A percentile compares a stretch with the other conserved stretches of the same genome.
These are phyloP conservation scores for Cardamine occulta DNA, from an alignment of 345 rosid genomes.

Conservation along the genomic window DNA sequence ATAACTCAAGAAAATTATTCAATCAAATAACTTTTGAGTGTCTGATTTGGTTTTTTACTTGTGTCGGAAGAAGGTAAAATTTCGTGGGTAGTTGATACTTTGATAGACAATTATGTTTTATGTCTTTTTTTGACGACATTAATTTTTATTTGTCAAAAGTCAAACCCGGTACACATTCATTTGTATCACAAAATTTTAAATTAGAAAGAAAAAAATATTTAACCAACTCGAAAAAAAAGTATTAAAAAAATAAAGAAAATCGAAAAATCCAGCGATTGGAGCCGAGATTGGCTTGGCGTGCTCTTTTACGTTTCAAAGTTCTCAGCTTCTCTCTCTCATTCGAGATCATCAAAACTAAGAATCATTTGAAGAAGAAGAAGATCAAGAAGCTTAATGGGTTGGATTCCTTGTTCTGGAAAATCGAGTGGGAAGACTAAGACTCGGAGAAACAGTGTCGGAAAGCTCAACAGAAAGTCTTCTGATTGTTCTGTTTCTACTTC, in stretches of 20 bases:
- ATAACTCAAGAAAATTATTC: neutral
- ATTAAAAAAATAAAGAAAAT: neutral
- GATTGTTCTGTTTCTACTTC: conserved; percentile 49
- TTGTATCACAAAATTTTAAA: conserved; percentile 14
- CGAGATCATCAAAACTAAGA: conserved; percentile 36
- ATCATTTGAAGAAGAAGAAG: conserved; percentile 15
- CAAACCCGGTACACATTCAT: conserved; percentile 25
- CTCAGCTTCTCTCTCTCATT: conserved; percentile 26
- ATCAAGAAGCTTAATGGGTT: conserved; percentile 53
- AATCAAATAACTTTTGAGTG: too few species aligned
- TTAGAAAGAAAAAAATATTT: conserved; percentile 17
- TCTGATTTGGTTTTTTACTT: too few species aligned
- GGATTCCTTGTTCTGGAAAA: conserved; percentile 76
- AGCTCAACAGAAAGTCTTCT: conserved; percentile 43
- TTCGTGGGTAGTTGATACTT: conserved; percentile 19
- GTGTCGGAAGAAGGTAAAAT: neutral
- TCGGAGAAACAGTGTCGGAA: conserved; percentile 48
- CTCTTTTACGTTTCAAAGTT: conserved; percentile 39
- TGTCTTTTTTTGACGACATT: neutral
- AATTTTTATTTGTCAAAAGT: conserved; percentile 29
- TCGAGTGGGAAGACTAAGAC: conserved; percentile 48
- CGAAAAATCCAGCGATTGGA: conserved; percentile 37
- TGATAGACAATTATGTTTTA: neutral
- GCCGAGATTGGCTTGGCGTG: conserved; percentile 33
- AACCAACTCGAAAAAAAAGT: conserved; percentile 9